Evolutionary conservation across 129 eudicot genomes (phyloP).

Genomic region (Pseudognaphalium luteoalbum): DNA sequence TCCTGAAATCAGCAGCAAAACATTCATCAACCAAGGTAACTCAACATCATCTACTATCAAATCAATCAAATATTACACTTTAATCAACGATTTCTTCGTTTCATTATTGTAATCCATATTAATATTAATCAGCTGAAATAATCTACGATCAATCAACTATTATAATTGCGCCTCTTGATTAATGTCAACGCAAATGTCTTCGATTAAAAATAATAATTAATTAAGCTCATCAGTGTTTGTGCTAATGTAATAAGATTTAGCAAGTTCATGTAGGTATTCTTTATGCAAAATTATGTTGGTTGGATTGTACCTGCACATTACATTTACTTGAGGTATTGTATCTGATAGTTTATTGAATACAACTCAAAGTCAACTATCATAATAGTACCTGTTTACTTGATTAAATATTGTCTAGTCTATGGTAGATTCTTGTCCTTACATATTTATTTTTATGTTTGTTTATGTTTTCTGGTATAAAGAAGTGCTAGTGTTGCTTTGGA

Average conservation of each 20-base stretch:
- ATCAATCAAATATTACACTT: too few species aligned
- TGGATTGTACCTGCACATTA: not conserved
- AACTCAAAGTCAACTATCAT: not conserved
- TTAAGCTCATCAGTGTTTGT: not conserved
- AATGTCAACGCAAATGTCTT: not conserved
- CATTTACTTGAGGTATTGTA: not conserved
- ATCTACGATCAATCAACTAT: too few species aligned
- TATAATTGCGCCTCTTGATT: too few species aligned
- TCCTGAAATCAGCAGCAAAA: too few species aligned
- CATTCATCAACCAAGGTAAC: not conserved
- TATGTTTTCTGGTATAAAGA: too few species aligned
- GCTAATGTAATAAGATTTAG: not conserved
- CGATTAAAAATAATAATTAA: too few species aligned
- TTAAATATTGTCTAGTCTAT: not conserved
- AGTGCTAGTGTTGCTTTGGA: not conserved
- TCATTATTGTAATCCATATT: not conserved
- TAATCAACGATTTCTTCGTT: not conserved
- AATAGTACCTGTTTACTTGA: not conserved
- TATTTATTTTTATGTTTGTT: not conserved
- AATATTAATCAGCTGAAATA: too few species aligned
- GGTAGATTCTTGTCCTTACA: not conserved
- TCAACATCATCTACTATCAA: not conserved
- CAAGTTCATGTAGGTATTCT: not conserved
- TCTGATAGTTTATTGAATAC: not conserved
- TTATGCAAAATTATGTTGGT: not conserved